These are phyloP conservation scores for Rhododendron simsii DNA, from an alignment of 148 eudicot species.

Conservation along the genomic window DNA sequence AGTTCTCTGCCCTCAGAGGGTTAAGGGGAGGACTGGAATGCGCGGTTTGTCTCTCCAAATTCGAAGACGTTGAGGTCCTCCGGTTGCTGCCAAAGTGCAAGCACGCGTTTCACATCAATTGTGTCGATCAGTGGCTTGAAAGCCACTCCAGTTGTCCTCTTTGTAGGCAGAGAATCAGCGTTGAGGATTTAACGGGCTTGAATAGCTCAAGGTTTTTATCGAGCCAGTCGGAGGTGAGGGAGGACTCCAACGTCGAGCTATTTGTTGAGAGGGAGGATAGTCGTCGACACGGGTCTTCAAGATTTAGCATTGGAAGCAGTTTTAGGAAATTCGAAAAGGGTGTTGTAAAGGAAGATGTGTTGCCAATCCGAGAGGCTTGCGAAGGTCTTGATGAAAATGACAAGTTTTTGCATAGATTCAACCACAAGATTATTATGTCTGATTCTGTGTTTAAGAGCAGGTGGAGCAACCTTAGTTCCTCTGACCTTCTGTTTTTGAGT, in stretches of 20 bases:
- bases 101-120: constrained; percentile 70
- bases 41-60: constrained; percentile 60
- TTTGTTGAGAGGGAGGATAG: constrained; percentile 53
- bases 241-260: constrained; percentile 36
- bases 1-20: constrained; percentile 60
- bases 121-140: constrained; percentile 73
- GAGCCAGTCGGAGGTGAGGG: constrained; percentile 12
- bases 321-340: constrained; percentile 26
- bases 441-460: constrained; percentile 58
- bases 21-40: constrained; percentile 71
- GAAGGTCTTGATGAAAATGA: constrained; percentile 13
- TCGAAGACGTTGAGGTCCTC: constrained; percentile 54
- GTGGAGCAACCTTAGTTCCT: constrained; percentile 75
- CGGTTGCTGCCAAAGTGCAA: constrained; percentile 74
- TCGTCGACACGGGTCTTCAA: constrained; percentile 24
- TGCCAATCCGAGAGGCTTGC: constrained; percentile 21
- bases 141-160: constrained; percentile 78
- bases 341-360: constrained; percentile 34
- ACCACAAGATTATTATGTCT: constrained; percentile 63
- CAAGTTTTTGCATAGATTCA: constrained; percentile 37
- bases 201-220: constrained; percentile 35
- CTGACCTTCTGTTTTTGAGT: constrained; percentile 67
- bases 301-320: constrained; percentile 46
- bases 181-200: constrained; percentile 38
- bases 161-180: constrained; percentile 50